phyloP scores from a whole-genome alignment of 176 grass and related monocot genomes.

The Oryza coarctata region DNA sequence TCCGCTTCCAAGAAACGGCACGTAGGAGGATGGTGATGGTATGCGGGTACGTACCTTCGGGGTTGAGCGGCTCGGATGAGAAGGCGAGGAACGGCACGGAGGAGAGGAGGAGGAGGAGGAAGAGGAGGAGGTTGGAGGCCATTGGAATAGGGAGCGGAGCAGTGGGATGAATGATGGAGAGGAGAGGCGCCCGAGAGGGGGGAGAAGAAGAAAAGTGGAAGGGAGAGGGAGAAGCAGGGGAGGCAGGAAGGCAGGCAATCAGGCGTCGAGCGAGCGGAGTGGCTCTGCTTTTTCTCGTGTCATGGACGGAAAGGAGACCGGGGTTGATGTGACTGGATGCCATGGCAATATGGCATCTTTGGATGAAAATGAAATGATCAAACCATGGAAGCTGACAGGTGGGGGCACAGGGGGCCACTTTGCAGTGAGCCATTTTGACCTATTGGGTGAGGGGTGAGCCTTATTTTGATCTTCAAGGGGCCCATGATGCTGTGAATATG shows the following conservation, averaged over 20 bases:
- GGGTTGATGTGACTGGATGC: conserved; percentile 19
- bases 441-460: background rate
- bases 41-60: conserved; percentile 46
- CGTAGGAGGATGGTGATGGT: no score
- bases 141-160: conserved; percentile 6
- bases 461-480: background rate
- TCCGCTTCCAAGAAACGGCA: background rate
- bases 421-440: background rate
- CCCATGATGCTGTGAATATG: background rate
- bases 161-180: conserved; percentile 33
- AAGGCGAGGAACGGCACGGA: conserved; percentile 21
- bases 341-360: conserved; percentile 26
- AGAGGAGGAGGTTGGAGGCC: background rate
- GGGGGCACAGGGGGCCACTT: background rate
- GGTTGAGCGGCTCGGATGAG: conserved; percentile 67
- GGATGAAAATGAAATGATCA: conserved; percentile 33
- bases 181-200: conserved; percentile 21
- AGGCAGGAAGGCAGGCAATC: conserved; percentile 13
- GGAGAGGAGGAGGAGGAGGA: conserved; percentile 32
- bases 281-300: conserved; percentile 52
- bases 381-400: conserved; percentile 29
- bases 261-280: background rate
- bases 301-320: background rate
- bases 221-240: background rate
- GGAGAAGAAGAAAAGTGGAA: conserved; percentile 16